Evolutionary conservation across 129 eudicot genomes (phyloP), one percentile per base, ranked within the genome.

Genomic region (Flaveria bidentis): DNA sequence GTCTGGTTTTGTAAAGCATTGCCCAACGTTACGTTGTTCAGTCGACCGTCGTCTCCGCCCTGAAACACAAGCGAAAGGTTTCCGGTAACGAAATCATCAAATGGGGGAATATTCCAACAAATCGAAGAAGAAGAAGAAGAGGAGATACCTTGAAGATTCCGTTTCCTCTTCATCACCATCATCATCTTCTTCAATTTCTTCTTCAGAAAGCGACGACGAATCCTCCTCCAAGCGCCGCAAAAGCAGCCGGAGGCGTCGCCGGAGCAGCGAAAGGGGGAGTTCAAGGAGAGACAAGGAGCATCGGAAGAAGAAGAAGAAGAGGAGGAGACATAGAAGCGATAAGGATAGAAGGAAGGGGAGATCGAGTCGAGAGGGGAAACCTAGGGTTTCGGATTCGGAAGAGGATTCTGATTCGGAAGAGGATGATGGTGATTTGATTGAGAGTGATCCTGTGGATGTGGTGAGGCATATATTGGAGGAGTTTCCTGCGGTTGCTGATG

Each of bases 401-500:
- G n/a, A n/a, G n/a, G n/a, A 91, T 58, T 53, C 87, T 9, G 95
- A 82, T 11, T 80, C 79, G 30, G 91, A 89, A 56, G 81, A 85
- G 58, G 81, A 61, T 69, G 80, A 56, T 74, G 71, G 72, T 66
- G 71, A 36, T 45, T 17, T 25, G 84, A 69, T 51, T 26, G 10
- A 16, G 50, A 87, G 71, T 64, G 82, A 83, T 51, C 89, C 99
- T 17, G 89, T 85, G 67, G 87, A 79, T 13, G 97, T 94, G 66
- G 86, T 86, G 78, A 83, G 71, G 62, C 80, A 42, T 75, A 75
- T 94, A 51, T 72, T 94, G 69, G 60, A 84, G 69, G 88, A 91
- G 81, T 94, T 94, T 55, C 93, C 99, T 64, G 99, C 87, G 18
- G 96, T 94, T 44, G 78, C 96, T 76, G 81, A 82, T 76, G 99